Evolutionary conservation across 192 early-diverging fungal species (phyloP).

Genomic region (Coemansia sp.): DNA sequence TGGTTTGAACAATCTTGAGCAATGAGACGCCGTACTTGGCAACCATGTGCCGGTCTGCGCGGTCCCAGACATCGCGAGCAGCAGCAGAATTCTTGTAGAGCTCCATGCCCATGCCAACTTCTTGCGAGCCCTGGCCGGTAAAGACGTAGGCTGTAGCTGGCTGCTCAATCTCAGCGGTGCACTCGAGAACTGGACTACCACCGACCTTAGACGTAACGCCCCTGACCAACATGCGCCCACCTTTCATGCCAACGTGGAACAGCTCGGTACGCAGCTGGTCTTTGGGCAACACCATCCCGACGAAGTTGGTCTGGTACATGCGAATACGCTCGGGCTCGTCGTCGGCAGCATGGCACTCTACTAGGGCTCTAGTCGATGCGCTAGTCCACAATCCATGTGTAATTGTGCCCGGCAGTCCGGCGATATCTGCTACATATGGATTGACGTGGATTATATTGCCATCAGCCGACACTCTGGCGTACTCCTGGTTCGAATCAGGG

Average conservation of each 20-base stretch:
- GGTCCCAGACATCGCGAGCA: constrained; percentile 91
- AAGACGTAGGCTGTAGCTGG: constrained; percentile 91
- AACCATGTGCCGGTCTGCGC: constrained; percentile 86
- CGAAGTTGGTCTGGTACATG: constrained; percentile 77
- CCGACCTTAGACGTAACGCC: constrained; percentile 79
- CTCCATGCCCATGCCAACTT: constrained; percentile 95
- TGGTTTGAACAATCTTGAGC: constrained; percentile 85
- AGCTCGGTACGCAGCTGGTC: constrained; percentile 84
- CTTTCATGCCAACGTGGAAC: constrained; percentile 89
- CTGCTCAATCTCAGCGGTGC: constrained; percentile 90
- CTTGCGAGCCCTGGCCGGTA: constrained; percentile 96
- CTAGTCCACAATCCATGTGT: too few species aligned
- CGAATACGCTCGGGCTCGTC: constrained; percentile 85
- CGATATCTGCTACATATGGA: too few species aligned
- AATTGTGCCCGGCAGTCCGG: too few species aligned
- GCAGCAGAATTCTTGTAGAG: constrained; percentile 81
- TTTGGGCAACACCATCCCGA: constrained; percentile 89
- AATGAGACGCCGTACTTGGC: constrained; percentile 87
- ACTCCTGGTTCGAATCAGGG: too few species aligned
- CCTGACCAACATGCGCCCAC: constrained; percentile 90
- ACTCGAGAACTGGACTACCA: constrained; percentile 69
- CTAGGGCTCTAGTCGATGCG: constrained; percentile 87
- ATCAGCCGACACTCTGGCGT: too few species aligned
- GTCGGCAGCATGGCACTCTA: constrained; percentile 88
- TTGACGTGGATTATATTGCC: too few species aligned